These are phyloP conservation scores for Coffea canephora DNA, from an alignment of 257 asterid genomes.

Conservation along the genomic window DNA sequence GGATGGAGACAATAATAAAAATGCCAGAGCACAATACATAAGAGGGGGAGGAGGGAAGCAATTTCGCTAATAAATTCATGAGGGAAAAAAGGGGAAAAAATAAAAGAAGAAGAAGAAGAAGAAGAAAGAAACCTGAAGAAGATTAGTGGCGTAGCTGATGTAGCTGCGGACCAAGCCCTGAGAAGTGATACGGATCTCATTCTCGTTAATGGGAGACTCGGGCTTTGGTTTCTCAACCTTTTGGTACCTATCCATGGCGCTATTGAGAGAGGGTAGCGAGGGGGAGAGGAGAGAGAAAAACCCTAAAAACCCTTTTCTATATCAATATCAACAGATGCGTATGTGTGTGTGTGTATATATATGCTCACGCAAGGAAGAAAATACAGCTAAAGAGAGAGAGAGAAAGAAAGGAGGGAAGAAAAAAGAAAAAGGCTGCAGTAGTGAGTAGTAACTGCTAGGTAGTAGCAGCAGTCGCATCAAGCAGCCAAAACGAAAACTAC, in stretches of 20 bases:
- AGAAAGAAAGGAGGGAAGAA: not conserved
- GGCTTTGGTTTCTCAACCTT: conserved; percentile 86
- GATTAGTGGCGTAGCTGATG: conserved; percentile 77
- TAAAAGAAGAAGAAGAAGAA: not conserved
- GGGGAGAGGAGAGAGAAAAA: conserved; percentile 14
- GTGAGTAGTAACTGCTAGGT: no score
- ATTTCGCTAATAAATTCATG: not conserved
- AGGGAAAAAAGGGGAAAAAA: not conserved
- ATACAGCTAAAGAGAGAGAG: not conserved
- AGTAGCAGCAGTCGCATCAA: no score
- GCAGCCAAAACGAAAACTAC: no score
- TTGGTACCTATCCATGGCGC: conserved; percentile 77
- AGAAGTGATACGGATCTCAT: conserved; percentile 95
- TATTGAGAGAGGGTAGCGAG: not conserved
- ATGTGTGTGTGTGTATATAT: not conserved
- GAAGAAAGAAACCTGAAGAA: conserved; percentile 61
- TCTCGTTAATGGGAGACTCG: conserved; percentile 72
- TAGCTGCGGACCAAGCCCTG: conserved; percentile 82
- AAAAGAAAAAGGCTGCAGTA: no score
- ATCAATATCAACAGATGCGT: not conserved
- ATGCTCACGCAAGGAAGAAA: not conserved
- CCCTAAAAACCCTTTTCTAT: conserved; percentile 26
- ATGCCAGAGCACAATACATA: no score
- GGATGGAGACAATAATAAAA: not conserved
- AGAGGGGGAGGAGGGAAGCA: not conserved